These are phyloP conservation scores for Rubus idaeus DNA, from an alignment of 306 rosid genomes.

Conservation along the genomic window DNA sequence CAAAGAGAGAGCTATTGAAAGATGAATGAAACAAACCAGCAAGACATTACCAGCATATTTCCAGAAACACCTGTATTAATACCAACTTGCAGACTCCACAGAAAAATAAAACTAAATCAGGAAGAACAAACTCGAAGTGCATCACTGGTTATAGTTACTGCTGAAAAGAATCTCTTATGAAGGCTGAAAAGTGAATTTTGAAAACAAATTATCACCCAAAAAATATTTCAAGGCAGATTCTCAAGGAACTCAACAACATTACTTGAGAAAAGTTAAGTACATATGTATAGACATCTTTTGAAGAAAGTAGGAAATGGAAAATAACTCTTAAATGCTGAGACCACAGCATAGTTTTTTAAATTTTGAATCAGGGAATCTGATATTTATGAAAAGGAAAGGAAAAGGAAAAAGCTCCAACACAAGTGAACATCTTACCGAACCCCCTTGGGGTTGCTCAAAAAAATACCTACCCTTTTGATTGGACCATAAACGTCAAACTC, in stretches of 20 bases:
- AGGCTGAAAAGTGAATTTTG: slow-evolving; percentile 15
- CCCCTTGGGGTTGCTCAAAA: slow-evolving; percentile 63
- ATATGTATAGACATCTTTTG: neutral
- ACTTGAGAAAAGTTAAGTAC: neutral
- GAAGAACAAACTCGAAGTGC: slow-evolving; percentile 11
- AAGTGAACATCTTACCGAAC: slow-evolving; percentile 84
- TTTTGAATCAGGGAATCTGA: neutral
- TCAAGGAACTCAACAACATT: neutral
- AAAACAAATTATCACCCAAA: neutral
- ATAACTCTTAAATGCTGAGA: neutral
- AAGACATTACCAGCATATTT: slow-evolving; percentile 18
- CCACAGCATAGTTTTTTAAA: neutral
- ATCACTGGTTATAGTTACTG: slow-evolving; percentile 14
- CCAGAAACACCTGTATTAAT: slow-evolving; percentile 23
- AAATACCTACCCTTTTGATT: slow-evolving; percentile 99
- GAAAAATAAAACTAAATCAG: slow-evolving; percentile 18
- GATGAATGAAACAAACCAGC: slow-evolving; percentile 16
- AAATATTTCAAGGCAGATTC: neutral
- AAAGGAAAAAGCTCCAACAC: slow-evolving; percentile 21
- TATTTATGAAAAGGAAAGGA: neutral
- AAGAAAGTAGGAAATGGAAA: neutral
- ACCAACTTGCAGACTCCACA: slow-evolving; percentile 25
- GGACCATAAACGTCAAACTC: slow-evolving; percentile 99
- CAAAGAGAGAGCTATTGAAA: neutral
- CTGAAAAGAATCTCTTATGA: slow-evolving; percentile 6